phyloP scores from a whole-genome alignment of 2,329 filamentous ascomycete genomes.

The Beauveria medogensis region DNA sequence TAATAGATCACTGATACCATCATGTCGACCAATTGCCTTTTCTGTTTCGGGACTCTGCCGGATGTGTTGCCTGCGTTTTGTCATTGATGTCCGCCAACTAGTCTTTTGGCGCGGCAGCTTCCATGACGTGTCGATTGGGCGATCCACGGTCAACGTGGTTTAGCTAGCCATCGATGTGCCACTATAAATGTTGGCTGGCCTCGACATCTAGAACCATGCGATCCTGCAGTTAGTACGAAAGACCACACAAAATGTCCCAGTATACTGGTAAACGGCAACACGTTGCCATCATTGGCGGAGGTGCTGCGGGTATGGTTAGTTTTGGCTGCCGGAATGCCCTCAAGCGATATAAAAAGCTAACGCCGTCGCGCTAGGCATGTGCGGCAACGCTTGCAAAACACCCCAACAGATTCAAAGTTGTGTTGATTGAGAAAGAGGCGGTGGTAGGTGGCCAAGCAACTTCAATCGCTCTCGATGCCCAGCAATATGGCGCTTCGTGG shows the following conservation, averaged over 20 bases:
- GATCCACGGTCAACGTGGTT: neutral
- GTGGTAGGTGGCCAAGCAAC: slow-evolving; percentile 55
- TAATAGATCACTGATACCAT: neutral
- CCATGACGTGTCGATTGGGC: slow-evolving; percentile 6
- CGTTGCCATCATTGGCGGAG: slow-evolving; percentile 53
- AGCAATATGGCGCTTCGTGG: slow-evolving; percentile 49
- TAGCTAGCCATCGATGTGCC: neutral
- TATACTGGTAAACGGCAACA: slow-evolving; percentile 28
- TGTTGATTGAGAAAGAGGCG: slow-evolving; percentile 49
- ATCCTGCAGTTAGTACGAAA: too few species aligned
- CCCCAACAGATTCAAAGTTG: slow-evolving; percentile 57
- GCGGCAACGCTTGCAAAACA: slow-evolving; percentile 59
- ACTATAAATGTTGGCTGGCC: neutral
- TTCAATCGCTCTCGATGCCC: slow-evolving; percentile 48
- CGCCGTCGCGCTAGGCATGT: slow-evolving; percentile 40
- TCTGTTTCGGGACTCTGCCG: neutral
- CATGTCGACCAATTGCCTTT: neutral
- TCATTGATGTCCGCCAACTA: neutral
- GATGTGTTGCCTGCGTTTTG: too few species aligned
- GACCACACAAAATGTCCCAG: neutral
- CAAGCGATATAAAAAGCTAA: neutral
- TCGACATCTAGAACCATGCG: neutral
- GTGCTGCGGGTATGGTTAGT: slow-evolving; percentile 52
- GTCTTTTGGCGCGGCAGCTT: neutral
- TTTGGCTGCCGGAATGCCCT: neutral